Conservation (phyloP, 2,329 filamentous ascomycete genomes). For the Beauveria rudraprayagi region DNA sequence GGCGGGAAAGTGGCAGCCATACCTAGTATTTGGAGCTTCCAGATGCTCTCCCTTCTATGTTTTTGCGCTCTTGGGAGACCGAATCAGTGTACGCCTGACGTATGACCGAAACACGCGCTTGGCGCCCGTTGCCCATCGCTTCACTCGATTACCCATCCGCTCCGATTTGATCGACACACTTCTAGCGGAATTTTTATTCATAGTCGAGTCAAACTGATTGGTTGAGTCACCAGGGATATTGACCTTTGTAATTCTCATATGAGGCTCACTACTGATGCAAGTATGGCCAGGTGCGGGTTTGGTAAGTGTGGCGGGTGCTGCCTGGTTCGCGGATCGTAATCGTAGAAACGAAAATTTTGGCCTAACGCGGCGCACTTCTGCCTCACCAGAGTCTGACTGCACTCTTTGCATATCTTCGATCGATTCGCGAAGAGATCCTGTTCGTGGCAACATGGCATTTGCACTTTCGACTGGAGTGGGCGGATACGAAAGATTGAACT, state of each 20-base stretch:
- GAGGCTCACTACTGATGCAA: neutral
- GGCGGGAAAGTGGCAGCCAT: neutral
- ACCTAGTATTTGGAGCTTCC: neutral
- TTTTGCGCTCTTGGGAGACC: conserved; percentile 18
- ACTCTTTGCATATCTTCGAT: neutral
- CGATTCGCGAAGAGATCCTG: conserved; percentile 4
- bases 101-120: conserved; percentile 25
- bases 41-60: neutral
- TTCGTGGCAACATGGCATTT: conserved; percentile 10
- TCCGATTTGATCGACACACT: conserved; percentile 14
- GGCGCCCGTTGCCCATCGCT: conserved; percentile 27
- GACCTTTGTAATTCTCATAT: neutral
- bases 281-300: neutral
- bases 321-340: neutral
- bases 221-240: neutral
- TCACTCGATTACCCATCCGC: conserved; percentile 21
- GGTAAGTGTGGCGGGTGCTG: neutral
- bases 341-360: conserved; percentile 10
- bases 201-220: neutral
- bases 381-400: neutral
- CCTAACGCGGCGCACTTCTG: neutral
- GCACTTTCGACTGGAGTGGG: conserved; percentile 15
- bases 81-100: conserved; percentile 25
- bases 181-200: conserved; percentile 1
- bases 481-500: conserved; percentile 28